Conservation (phyloP, 2,329 filamentous ascomycete genomes). For the Periconia macrospinosa region DNA sequence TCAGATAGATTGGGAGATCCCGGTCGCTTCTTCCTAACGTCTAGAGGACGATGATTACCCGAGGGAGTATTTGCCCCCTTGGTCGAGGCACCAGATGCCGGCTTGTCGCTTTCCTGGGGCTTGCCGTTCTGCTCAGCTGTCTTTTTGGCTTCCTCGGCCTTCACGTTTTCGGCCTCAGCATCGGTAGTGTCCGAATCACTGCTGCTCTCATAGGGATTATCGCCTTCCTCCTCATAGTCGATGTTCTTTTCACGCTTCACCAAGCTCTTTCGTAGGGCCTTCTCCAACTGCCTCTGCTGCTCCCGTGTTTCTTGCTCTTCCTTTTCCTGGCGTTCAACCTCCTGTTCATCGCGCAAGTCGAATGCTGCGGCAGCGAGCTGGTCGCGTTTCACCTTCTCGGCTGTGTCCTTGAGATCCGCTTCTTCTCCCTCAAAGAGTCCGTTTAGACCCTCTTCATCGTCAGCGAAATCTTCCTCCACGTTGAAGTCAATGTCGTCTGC, state of each 20-base stretch:
- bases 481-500: conserved; percentile 69
- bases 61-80: conserved; percentile 73
- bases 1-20: conserved; percentile 88
- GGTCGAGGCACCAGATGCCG: conserved; percentile 59
- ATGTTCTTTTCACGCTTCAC: conserved; percentile 83
- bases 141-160: conserved; percentile 56
- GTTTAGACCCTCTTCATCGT: conserved; percentile 69
- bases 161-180: conserved; percentile 66
- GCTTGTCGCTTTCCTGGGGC: conserved; percentile 48
- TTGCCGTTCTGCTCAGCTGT: conserved; percentile 51
- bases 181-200: conserved; percentile 47
- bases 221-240: conserved; percentile 80
- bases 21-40: conserved; percentile 71
- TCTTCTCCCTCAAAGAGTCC: conserved; percentile 46
- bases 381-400: conserved; percentile 69
- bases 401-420: conserved; percentile 65
- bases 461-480: conserved; percentile 73
- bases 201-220: conserved; percentile 31
- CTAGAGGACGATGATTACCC: conserved; percentile 54
- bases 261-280: conserved; percentile 76
- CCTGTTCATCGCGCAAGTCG: conserved; percentile 58
- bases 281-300: conserved; percentile 70
- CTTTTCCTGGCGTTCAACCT: conserved; percentile 67
- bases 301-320: conserved; percentile 69
- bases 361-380: conserved; percentile 89